These are phyloP conservation scores for Tetrahymena thermophila DNA, from an alignment of 73 alveolate genomes.

Conservation along the genomic window DNA sequence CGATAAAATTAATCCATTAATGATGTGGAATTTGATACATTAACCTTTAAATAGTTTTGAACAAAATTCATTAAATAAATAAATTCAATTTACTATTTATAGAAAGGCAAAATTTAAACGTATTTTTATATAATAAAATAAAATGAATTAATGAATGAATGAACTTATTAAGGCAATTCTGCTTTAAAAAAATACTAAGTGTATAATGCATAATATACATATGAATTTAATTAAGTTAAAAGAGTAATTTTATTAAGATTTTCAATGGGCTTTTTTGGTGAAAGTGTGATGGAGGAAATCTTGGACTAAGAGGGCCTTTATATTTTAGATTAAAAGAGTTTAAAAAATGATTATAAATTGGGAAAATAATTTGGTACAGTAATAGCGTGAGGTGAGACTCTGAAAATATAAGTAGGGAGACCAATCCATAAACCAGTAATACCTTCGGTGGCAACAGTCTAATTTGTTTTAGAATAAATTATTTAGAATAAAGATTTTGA, in stretches of 20 bases:
- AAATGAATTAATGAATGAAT: too few relatives aligned
- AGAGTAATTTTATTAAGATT: neutral
- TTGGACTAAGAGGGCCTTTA: neutral
- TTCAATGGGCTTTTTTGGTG: neutral
- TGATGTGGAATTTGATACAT: too few relatives aligned
- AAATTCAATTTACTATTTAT: too few relatives aligned
- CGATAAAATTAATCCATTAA: too few relatives aligned
- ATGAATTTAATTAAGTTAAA: neutral
- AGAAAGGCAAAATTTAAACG: too few relatives aligned
- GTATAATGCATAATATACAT: neutral
- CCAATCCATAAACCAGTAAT: constrained; percentile 84
- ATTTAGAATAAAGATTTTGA: neutral
- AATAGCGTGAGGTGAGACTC: constrained; percentile 94
- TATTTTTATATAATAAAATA: too few relatives aligned
- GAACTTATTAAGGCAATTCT: neutral
- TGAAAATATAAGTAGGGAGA: constrained; percentile 88
- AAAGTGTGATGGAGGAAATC: constrained; percentile 1
- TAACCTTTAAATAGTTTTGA: too few relatives aligned
- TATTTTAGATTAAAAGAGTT: neutral
- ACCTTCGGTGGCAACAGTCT: constrained; percentile 32
- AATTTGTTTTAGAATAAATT: neutral
- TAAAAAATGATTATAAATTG: neutral
- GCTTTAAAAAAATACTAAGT: neutral
- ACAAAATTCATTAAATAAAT: too few relatives aligned
- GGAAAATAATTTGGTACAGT: neutral